Conservation (phyloP, 2,329 filamentous ascomycete species). For the Penicillium nordicum region DNA sequence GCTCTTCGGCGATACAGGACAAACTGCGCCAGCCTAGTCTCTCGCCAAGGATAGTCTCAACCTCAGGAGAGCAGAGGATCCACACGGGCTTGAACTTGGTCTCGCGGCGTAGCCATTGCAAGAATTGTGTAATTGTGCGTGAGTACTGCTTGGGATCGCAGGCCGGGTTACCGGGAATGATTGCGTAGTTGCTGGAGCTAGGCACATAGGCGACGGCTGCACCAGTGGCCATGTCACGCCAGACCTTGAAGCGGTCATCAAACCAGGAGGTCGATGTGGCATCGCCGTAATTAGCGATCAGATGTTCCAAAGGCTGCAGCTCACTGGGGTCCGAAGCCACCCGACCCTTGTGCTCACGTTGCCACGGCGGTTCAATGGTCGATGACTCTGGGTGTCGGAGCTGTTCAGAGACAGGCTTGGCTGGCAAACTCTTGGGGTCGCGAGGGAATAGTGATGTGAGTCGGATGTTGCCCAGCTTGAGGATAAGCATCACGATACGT, state of each 20-base stretch:
- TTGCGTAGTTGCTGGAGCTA: conserved; percentile 67
- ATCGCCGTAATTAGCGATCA: conserved; percentile 94
- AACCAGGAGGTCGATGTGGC: conserved; percentile 92
- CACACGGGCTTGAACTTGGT: conserved; percentile 75
- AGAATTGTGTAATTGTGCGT: conserved; percentile 69
- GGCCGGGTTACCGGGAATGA: conserved; percentile 82
- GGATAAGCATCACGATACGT: conserved; percentile 78
- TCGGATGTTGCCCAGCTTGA: conserved; percentile 84
- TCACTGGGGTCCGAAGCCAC: conserved; percentile 49
- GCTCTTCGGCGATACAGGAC: conserved; percentile 84
- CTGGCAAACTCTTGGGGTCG: conserved; percentile 81
- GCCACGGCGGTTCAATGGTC: conserved; percentile 69
- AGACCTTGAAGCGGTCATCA: conserved; percentile 82
- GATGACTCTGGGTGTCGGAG: conserved; percentile 86
- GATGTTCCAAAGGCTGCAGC: conserved; percentile 73
- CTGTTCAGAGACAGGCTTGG: conserved; percentile 57
- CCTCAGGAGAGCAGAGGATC: conserved; percentile 77
- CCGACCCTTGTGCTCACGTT: conserved; percentile 35
- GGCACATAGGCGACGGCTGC: conserved; percentile 81
- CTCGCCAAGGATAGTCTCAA: conserved; percentile 75
- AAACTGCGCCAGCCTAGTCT: conserved; percentile 85
- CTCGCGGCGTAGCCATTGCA: conserved; percentile 71
- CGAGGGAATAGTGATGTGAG: conserved; percentile 83
- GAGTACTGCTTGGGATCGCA: conserved; percentile 75
- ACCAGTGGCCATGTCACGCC: conserved; percentile 74